Evolutionary conservation across 2,329 filamentous ascomycete genomes (phyloP).

Genomic region (Neofusicoccum cordaticola): DNA sequence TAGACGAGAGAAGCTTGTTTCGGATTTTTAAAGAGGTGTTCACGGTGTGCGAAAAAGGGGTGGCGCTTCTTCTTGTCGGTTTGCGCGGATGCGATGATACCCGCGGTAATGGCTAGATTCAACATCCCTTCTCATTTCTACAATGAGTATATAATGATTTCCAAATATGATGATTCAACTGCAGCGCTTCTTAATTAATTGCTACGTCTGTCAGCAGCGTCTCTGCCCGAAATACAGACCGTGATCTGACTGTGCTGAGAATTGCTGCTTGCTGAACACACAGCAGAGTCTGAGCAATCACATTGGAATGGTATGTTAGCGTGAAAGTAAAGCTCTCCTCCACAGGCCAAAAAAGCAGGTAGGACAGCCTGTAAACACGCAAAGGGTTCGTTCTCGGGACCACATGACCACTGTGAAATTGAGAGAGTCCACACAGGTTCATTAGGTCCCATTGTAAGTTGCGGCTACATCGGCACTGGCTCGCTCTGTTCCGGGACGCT

Average conservation of each 20-base stretch:
- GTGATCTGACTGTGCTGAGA: no score
- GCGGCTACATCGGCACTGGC: no score
- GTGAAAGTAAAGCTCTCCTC: slow-evolving; percentile 14
- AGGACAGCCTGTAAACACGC: slow-evolving; percentile 12
- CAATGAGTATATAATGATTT: neutral
- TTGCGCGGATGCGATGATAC: neutral
- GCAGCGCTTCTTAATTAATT: neutral
- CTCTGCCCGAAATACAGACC: no score
- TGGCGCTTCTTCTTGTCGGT: neutral
- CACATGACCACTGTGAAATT: slow-evolving; percentile 4
- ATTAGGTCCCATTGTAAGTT: neutral
- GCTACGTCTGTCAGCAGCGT: no score
- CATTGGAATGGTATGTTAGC: neutral
- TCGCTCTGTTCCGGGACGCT: no score
- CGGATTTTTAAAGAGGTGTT: neutral
- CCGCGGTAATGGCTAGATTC: slow-evolving; percentile 2
- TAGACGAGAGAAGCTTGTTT: neutral
- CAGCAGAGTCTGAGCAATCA: no score
- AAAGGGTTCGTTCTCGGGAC: slow-evolving; percentile 6
- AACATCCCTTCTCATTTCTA: slow-evolving; percentile 1
- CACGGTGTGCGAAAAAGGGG: neutral
- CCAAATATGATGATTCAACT: neutral
- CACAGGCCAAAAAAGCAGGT: neutral
- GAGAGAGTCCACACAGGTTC: neutral
- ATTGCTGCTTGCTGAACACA: no score